Evolutionary conservation across 257 asterid genomes (phyloP).

Genomic region (Marsdenia floribunda): DNA sequence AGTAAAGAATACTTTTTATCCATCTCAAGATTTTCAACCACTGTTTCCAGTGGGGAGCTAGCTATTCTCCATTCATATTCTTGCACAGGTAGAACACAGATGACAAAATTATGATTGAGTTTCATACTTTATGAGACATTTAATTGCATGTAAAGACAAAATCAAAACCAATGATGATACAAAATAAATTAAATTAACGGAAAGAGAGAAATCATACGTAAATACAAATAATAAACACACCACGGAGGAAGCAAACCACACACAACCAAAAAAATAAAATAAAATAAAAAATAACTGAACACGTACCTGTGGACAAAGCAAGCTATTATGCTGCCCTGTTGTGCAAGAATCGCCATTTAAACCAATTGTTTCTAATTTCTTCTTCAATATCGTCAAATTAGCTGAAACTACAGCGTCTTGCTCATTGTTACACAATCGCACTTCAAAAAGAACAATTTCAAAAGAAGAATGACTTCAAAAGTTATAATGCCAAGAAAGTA

Average conservation of each 20-base stretch:
- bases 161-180: background rate
- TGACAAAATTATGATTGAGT: background rate
- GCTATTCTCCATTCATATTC: background rate
- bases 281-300: conserved; percentile 5
- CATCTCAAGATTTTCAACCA: background rate
- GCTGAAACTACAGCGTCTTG: conserved; percentile 31
- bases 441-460: conserved; percentile 33
- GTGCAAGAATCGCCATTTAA: conserved; percentile 34
- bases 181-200: background rate
- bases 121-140: background rate
- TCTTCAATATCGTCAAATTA: conserved; percentile 31
- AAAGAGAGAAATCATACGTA: no score
- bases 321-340: conserved; percentile 62
- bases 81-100: background rate
- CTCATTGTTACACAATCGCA: conserved; percentile 34
- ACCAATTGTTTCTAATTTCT: conserved; percentile 55
- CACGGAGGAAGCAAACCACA: background rate
- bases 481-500: background rate
- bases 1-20: background rate
- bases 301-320: conserved; percentile 72
- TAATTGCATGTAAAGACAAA: background rate
- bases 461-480: conserved; percentile 2
- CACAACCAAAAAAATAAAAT: background rate
- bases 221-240: background rate
- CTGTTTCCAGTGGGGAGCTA: background rate